Conservation (phyloP, 1,284 basidiomycete genomes). For the Trichosporon sp. region DNA sequence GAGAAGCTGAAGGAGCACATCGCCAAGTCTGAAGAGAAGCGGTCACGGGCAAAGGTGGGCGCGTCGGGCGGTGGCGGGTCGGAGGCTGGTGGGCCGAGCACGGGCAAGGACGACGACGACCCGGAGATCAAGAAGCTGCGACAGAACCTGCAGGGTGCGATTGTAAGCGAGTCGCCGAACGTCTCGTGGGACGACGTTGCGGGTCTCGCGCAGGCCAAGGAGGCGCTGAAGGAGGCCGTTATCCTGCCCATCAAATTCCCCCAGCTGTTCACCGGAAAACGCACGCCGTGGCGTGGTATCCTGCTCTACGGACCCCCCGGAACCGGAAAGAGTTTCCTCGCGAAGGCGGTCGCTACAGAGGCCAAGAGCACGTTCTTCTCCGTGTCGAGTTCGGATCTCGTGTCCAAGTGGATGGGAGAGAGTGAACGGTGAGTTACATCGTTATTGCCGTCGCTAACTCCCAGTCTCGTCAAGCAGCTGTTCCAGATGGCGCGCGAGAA, state of each 20-base stretch:
- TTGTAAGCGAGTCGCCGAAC: constrained; percentile 91
- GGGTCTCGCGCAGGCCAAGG: constrained; percentile 90
- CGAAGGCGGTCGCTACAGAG: constrained; percentile 97
- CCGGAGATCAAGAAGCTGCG: constrained; percentile 94
- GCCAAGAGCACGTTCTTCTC: constrained; percentile 99
- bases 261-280: constrained; percentile 95
- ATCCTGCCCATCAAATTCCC: constrained; percentile 99
- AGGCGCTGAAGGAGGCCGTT: constrained; percentile 95
- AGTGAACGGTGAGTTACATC: constrained; percentile 74
- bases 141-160: constrained; percentile 82
- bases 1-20: constrained; percentile 90
- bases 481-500: constrained; percentile 95
- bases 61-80: constrained; percentile 68
- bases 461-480: constrained; percentile 89
- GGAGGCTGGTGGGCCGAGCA: constrained; percentile 66
- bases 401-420: constrained; percentile 99
- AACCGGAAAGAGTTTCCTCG: constrained; percentile 89
- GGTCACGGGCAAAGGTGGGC: constrained; percentile 73
- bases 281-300: constrained; percentile 95
- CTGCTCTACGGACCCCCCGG: constrained; percentile 94
- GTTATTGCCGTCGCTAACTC: background rate
- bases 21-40: constrained; percentile 67
- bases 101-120: constrained; percentile 77
- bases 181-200: constrained; percentile 99
- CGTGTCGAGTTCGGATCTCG: constrained; percentile 90